These are phyloP conservation scores for Lasiodiplodia hormozganensis DNA, from an alignment of 2,329 filamentous ascomycete species.

Conservation along the genomic window DNA sequence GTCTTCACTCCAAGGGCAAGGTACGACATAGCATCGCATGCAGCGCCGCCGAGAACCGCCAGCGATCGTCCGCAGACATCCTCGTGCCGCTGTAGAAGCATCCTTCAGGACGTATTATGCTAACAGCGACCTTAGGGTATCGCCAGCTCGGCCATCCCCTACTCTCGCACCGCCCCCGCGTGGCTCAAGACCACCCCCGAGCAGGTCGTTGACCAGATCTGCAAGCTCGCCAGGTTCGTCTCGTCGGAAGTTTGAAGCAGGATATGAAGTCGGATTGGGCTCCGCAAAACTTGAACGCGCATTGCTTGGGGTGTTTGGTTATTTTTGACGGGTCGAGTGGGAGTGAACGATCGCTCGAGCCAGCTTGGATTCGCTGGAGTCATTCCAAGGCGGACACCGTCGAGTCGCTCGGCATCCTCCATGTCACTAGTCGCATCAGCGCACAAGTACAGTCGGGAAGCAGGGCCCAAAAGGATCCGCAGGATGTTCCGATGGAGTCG, in stretches of 20 bases:
- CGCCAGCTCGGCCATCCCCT: constrained; percentile 92
- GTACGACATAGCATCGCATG: constrained; percentile 2
- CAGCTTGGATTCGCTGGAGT: neutral
- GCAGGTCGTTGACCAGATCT: constrained; percentile 98
- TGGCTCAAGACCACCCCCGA: constrained; percentile 99
- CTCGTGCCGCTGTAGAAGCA: neutral
- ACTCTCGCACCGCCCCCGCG: constrained; percentile 88
- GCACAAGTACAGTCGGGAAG: neutral
- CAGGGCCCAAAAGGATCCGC: neutral
- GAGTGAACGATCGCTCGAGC: neutral
- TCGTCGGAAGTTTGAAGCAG: neutral
- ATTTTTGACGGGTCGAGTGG: neutral
- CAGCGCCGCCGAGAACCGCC: neutral
- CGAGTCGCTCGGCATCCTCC: neutral
- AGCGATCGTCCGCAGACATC: neutral
- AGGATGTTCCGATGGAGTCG: neutral
- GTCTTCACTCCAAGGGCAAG: constrained; percentile 86
- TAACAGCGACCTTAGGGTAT: constrained; percentile 83
- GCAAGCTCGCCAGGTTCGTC: constrained; percentile 75
- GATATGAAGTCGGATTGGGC: neutral
- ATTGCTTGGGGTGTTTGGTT: neutral
- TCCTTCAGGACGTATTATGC: neutral
- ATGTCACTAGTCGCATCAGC: neutral
- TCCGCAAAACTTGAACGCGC: neutral
- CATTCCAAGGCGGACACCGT: neutral